Conservation (phyloP, 768 basidiomycete genomes). For the Trametopsis cervina region DNA sequence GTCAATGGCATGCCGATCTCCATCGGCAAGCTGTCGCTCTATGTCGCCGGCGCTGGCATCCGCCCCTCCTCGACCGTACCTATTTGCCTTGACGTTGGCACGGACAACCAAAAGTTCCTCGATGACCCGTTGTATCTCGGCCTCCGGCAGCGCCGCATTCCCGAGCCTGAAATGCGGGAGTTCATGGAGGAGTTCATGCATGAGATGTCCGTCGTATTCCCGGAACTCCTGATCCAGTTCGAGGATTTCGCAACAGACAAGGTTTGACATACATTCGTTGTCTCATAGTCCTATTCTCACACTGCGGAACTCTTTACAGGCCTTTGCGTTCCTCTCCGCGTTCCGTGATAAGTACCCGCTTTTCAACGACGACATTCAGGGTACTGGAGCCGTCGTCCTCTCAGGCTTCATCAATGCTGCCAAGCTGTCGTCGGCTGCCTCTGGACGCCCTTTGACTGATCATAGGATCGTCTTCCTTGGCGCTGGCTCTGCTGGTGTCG, state of each 20-base stretch:
- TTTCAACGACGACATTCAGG: conserved; percentile 90
- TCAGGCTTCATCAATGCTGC: conserved; percentile 88
- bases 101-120: conserved; percentile 73
- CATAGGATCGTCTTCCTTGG: conserved; percentile 92
- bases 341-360: conserved; percentile 72
- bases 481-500: conserved; percentile 88
- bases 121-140: conserved; percentile 91
- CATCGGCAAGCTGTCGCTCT: conserved; percentile 89
- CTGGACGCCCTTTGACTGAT: conserved; percentile 56
- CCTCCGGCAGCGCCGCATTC: conserved; percentile 60
- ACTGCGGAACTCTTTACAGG: too few relatives aligned
- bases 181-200: conserved; percentile 95
- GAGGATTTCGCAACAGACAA: conserved; percentile 93
- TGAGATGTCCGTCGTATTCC: conserved; percentile 69
- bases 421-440: conserved; percentile 62
- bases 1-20: conserved; percentile 85
- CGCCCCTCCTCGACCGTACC: conserved; percentile 75
- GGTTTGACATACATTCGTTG: conserved; percentile 1
- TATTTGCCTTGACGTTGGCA: conserved; percentile 84
- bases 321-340: conserved; percentile 76
- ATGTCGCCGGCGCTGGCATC: conserved; percentile 84
- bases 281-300: not conserved
- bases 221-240: conserved; percentile 80
- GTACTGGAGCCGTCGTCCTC: conserved; percentile 87
- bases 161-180: conserved; percentile 57